phyloP scores from a whole-genome alignment of 257 asterid species.

The Mentha longifolia region DNA sequence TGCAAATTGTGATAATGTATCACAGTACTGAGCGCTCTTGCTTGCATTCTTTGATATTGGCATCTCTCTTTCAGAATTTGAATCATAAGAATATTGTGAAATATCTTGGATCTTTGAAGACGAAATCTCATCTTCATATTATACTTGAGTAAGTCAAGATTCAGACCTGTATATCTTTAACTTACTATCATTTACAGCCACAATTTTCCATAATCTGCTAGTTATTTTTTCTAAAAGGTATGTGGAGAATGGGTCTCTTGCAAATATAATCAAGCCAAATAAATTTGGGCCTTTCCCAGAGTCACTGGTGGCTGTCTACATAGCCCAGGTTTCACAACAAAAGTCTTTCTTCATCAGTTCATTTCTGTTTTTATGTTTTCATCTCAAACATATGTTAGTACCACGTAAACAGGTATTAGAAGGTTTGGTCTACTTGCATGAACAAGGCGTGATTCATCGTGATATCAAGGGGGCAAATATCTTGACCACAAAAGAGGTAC shows the following conservation, averaged over 20 bases:
- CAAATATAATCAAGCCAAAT: constrained; percentile 94
- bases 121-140: constrained; percentile 93
- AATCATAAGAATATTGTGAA: constrained; percentile 97
- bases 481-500: constrained; percentile 96
- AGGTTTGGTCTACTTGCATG: constrained; percentile 96
- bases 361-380: constrained; percentile 21
- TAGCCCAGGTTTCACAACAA: constrained; percentile 77
- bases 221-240: constrained; percentile 53
- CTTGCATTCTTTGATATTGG: constrained; percentile 28
- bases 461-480: constrained; percentile 99
- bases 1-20: constrained; percentile 1
- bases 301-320: constrained; percentile 93
- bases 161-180: constrained; percentile 24
- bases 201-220: neutral
- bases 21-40: constrained; percentile 24
- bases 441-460: constrained; percentile 99
- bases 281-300: constrained; percentile 99
- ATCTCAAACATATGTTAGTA: constrained; percentile 29
- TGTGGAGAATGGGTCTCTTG: constrained; percentile 99
- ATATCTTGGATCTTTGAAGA: constrained; percentile 94
- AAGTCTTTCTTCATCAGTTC: constrained; percentile 26
- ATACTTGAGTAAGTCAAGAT: constrained; percentile 80
- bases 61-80: constrained; percentile 71
- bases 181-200: constrained; percentile 19
- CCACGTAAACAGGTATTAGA: constrained; percentile 78